Evolutionary conservation across 257 asterid species (phyloP).

Genomic region (Ophiorrhiza pumila): DNA sequence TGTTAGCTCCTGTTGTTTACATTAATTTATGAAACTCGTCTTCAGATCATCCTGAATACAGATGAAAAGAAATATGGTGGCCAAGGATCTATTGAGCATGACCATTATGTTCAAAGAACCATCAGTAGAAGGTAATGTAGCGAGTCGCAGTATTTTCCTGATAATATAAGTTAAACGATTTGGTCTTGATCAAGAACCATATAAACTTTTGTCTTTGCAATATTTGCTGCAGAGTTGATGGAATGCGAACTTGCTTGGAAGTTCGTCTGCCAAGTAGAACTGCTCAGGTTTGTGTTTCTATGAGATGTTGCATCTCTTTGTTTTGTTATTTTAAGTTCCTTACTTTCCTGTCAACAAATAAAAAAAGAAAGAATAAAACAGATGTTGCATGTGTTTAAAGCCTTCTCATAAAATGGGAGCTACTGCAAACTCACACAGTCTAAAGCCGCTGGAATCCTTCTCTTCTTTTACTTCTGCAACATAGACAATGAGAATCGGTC

Average conservation of each 20-base stretch:
- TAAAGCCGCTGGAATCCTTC: not conserved
- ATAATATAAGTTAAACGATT: slow-evolving; percentile 1
- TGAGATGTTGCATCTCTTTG: not conserved
- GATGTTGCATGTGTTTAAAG: not conserved
- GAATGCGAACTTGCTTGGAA: slow-evolving; percentile 70
- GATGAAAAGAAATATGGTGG: slow-evolving; percentile 86
- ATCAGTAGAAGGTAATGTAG: slow-evolving; percentile 54
- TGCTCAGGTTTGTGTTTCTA: slow-evolving; percentile 65
- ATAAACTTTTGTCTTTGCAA: slow-evolving; percentile 8
- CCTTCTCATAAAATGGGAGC: not conserved
- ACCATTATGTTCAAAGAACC: slow-evolving; percentile 63
- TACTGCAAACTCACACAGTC: not conserved
- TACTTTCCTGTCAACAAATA: not conserved
- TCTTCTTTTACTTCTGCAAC: not conserved
- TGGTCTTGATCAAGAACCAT: not conserved
- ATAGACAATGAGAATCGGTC: not conserved
- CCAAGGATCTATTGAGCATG: slow-evolving; percentile 54
- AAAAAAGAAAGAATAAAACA: not conserved
- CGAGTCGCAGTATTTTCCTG: slow-evolving; percentile 4
- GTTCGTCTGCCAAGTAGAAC: slow-evolving; percentile 82
- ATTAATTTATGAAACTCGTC: not conserved
- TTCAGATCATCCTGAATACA: slow-evolving; percentile 65
- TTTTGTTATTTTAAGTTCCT: not conserved
- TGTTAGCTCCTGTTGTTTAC: not conserved
- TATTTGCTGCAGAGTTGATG: slow-evolving; percentile 59